A percentile compares a stretch with the other conserved stretches of the same genome.
Conservation (phyloP, 1,139 yeast species). For the Trichomonascaceae sp. region DNA sequence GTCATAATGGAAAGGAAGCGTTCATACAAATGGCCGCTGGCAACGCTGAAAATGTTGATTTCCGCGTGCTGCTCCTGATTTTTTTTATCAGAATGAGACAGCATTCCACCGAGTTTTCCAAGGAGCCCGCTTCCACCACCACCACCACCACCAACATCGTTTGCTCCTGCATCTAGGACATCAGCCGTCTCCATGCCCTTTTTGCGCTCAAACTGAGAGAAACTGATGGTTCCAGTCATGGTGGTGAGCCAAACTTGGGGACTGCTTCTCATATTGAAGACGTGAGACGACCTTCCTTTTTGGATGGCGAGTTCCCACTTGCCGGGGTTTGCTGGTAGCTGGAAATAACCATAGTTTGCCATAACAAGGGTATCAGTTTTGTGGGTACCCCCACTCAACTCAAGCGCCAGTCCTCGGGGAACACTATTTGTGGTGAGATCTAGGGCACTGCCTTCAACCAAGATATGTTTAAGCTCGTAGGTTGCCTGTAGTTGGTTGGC, state of each 20-base stretch:
- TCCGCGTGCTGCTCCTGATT: slow-evolving; percentile 32
- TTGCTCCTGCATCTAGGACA: slow-evolving; percentile 17
- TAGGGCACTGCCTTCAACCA: slow-evolving; percentile 61
- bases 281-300: slow-evolving; percentile 29
- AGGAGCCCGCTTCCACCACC: background rate
- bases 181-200: slow-evolving; percentile 30
- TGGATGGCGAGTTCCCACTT: slow-evolving; percentile 39
- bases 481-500: slow-evolving; percentile 26
- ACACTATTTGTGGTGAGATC: slow-evolving; percentile 28
- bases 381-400: slow-evolving; percentile 22
- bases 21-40: slow-evolving; percentile 72
- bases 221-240: slow-evolving; percentile 34
- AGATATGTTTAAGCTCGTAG: slow-evolving; percentile 36
- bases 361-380: slow-evolving; percentile 49
- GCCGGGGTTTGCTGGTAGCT: slow-evolving; percentile 60
- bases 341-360: slow-evolving; percentile 68
- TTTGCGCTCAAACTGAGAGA: slow-evolving; percentile 34
- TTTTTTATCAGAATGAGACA: slow-evolving; percentile 1
- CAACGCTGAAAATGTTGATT: slow-evolving; percentile 71
- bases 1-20: slow-evolving; percentile 65
- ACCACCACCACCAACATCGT: slow-evolving; percentile 1
- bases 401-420: slow-evolving; percentile 43
- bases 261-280: slow-evolving; percentile 28
- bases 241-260: slow-evolving; percentile 19
- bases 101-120: background rate